phyloP scores from a whole-genome alignment of 2,329 filamentous ascomycete genomes.

The Raffaelea arxii region DNA sequence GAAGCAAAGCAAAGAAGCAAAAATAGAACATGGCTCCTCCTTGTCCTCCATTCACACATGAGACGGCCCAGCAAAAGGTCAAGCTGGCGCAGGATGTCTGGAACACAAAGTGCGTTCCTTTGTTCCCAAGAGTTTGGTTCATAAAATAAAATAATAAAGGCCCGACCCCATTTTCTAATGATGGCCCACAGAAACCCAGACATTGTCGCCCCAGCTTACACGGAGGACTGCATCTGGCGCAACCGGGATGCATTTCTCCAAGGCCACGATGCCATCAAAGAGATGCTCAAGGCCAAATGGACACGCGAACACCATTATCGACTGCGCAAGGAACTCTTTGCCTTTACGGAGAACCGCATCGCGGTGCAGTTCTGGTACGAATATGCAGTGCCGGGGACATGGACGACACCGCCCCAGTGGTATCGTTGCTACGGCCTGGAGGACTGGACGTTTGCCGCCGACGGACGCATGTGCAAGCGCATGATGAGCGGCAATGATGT shows the following conservation, averaged over 20 bases:
- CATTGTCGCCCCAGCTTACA: slow-evolving; percentile 62
- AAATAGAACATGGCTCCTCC: slow-evolving; percentile 5
- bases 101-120: slow-evolving; percentile 56
- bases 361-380: slow-evolving; percentile 92
- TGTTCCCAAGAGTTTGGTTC: neutral
- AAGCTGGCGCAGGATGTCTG: slow-evolving; percentile 76
- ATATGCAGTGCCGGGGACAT: slow-evolving; percentile 40
- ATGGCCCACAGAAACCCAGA: slow-evolving; percentile 46
- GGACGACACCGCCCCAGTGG: slow-evolving; percentile 61
- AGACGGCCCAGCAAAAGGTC: slow-evolving; percentile 65
- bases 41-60: slow-evolving; percentile 50
- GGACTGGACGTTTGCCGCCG: slow-evolving; percentile 64
- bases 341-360: slow-evolving; percentile 62
- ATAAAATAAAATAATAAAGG: neutral
- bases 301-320: slow-evolving; percentile 59
- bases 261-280: slow-evolving; percentile 57
- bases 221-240: slow-evolving; percentile 67
- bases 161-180: neutral
- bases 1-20: neutral
- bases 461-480: slow-evolving; percentile 63
- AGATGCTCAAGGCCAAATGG: slow-evolving; percentile 68
- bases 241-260: slow-evolving; percentile 63
- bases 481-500: slow-evolving; percentile 71
- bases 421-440: slow-evolving; percentile 81
- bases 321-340: slow-evolving; percentile 75